Evolutionary conservation across 352 stramenopile species (phyloP).

Genomic region (Pythium dissimile): DNA sequence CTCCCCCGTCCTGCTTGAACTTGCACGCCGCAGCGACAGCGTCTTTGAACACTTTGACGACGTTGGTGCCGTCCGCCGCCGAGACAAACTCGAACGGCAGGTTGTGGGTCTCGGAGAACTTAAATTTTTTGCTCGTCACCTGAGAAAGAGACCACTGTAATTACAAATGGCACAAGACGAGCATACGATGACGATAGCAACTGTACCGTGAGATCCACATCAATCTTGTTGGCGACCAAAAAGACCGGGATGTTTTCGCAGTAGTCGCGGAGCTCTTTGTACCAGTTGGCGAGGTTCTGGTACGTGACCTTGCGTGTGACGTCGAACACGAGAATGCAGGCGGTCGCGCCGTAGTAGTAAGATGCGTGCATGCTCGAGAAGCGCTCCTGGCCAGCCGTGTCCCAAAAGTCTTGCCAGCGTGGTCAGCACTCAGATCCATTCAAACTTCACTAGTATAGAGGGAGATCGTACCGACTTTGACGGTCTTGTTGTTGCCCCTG

Average conservation of each 20-base stretch:
- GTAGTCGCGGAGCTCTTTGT: conserved; percentile 91
- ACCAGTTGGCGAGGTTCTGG: conserved; percentile 90
- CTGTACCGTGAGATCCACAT: conserved; percentile 90
- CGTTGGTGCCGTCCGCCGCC: conserved; percentile 93
- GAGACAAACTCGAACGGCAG: conserved; percentile 94
- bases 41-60: conserved; percentile 94
- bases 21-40: conserved; percentile 81
- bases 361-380: conserved; percentile 95
- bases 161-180: too few relatives aligned
- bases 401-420: conserved; percentile 90
- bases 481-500: conserved; percentile 33
- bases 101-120: conserved; percentile 93
- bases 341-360: conserved; percentile 95
- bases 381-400: conserved; percentile 94
- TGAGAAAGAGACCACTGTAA: too few relatives aligned
- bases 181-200: background rate
- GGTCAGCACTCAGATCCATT: background rate
- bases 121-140: conserved; percentile 96
- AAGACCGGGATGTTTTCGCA: conserved; percentile 92
- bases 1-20: conserved; percentile 87
- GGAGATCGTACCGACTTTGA: conserved; percentile 55
- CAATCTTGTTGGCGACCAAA: conserved; percentile 96
- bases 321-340: conserved; percentile 94
- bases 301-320: conserved; percentile 95
- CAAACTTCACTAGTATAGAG: background rate